These are phyloP conservation scores for Alternaria gansuensis DNA, from an alignment of 2,329 filamentous ascomycete species.

Conservation along the genomic window DNA sequence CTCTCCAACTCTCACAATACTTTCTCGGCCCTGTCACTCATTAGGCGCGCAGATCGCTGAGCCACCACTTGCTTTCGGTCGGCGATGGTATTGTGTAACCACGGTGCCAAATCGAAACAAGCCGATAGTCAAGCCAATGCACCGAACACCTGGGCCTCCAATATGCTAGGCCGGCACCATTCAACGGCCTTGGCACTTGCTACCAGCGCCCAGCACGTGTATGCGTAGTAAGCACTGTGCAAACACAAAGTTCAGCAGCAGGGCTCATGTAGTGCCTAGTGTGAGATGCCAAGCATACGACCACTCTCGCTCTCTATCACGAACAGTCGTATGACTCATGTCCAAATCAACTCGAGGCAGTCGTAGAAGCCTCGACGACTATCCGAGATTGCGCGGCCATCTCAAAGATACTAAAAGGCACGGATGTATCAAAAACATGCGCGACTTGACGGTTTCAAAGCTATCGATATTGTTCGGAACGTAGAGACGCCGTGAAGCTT, in stretches of 20 bases:
- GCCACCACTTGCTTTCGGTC: not conserved
- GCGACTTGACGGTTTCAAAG: not conserved
- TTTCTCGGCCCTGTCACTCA: constrained; percentile 4
- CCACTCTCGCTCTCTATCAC: not conserved
- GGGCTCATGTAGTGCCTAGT: constrained; percentile 1
- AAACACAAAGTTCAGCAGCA: not conserved
- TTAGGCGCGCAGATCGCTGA: constrained; percentile 2
- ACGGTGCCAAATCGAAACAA: constrained; percentile 8
- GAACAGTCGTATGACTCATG: not conserved
- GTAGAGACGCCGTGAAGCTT: not conserved
- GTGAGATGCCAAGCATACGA: not conserved
- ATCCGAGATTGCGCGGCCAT: constrained; percentile 2
- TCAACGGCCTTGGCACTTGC: not conserved
- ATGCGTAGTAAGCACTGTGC: not conserved
- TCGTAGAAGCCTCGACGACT: not conserved
- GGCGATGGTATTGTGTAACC: constrained; percentile 6
- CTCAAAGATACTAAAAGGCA: not conserved
- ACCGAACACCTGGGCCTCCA: not conserved
- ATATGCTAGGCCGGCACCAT: constrained; percentile 9
- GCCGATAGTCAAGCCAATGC: not conserved
- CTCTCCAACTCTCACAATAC: not conserved
- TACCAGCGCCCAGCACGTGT: not conserved
- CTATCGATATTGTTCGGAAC: constrained; percentile 2
- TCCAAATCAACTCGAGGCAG: not conserved
- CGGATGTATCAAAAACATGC: not conserved